Conservation (phyloP, 495 filamentous ascomycete genomes). For the Penicillium roqueforti region DNA sequence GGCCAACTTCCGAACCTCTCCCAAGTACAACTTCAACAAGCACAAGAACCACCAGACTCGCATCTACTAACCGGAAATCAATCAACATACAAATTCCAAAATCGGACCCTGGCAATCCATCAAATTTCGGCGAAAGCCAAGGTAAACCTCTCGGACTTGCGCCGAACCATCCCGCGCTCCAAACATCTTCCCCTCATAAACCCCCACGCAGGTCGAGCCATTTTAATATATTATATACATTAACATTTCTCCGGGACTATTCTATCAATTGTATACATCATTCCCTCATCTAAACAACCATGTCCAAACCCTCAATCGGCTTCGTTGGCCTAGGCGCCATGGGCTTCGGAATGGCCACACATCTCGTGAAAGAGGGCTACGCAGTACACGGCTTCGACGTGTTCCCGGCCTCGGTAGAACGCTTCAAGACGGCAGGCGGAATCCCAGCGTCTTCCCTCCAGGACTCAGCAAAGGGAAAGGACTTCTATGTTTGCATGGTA, state of each 20-base stretch:
- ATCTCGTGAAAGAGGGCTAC: conserved; percentile 67
- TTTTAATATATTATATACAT: neutral
- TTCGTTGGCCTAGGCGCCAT: conserved; percentile 87
- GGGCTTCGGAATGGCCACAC: conserved; percentile 82
- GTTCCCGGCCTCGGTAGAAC: conserved; percentile 65
- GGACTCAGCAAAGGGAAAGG: conserved; percentile 57
- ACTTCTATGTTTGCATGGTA: conserved; percentile 74
- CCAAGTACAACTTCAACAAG: neutral
- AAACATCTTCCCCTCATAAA: conserved; percentile 5
- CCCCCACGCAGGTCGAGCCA: neutral
- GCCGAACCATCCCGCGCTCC: conserved; percentile 3
- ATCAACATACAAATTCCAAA: too few species aligned
- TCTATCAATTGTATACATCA: neutral
- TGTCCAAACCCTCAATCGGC: conserved; percentile 53
- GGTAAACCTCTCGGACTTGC: neutral
- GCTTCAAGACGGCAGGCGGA: conserved; percentile 64
- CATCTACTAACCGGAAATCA: neutral
- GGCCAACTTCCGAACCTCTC: neutral
- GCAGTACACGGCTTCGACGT: conserved; percentile 72
- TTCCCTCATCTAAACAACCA: neutral
- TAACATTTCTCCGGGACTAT: neutral
- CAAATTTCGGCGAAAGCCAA: conserved; percentile 1
- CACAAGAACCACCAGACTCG: neutral
- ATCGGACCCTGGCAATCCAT: neutral
- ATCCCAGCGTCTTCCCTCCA: conserved; percentile 55